phyloP scores from a whole-genome alignment of 2,329 filamentous ascomycete species.

The Macrophomina phaseolina region DNA sequence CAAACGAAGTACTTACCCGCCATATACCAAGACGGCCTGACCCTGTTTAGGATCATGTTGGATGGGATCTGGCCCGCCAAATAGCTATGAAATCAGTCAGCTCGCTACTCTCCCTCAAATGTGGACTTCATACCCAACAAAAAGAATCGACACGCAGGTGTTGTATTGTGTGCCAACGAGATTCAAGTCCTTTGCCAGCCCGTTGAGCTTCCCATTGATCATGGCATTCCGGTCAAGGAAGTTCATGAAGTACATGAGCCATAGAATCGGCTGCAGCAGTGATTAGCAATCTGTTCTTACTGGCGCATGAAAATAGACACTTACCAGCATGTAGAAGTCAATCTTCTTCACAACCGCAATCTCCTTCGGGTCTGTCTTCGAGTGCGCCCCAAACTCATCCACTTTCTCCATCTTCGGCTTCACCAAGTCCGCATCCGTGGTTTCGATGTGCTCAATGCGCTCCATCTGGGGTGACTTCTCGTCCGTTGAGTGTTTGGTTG shows the following conservation, averaged over 20 bases:
- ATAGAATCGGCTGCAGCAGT: conserved; percentile 42
- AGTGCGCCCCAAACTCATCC: conserved; percentile 43
- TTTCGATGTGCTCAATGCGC: conserved; percentile 16
- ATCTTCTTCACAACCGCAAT: conserved; percentile 42
- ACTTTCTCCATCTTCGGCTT: conserved; percentile 32
- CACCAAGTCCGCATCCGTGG: conserved; percentile 3
- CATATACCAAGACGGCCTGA: conserved; percentile 4
- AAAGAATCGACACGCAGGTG: conserved; percentile 66
- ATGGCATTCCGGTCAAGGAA: conserved; percentile 65
- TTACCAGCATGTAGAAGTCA: conserved; percentile 37
- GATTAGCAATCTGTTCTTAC: not conserved
- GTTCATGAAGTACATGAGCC: conserved; percentile 49
- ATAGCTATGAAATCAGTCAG: conserved; percentile 41
- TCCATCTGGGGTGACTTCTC: conserved; percentile 12
- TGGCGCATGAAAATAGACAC: not conserved
- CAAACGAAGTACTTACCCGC: not conserved
- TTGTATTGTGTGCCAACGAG: conserved; percentile 14
- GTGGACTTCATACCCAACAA: conserved; percentile 45
- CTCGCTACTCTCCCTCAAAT: conserved; percentile 54
- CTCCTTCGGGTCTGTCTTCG: conserved; percentile 42
- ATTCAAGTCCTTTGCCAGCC: conserved; percentile 60
- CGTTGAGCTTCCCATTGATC: conserved; percentile 66
- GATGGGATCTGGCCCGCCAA: conserved; percentile 10
- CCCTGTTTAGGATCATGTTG: conserved; percentile 32
- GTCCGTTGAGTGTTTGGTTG: not conserved